A percentile compares a stretch with the other conserved stretches of the same genome.
Conservation (phyloP, 495 filamentous ascomycete genomes). For the Trichoderma erinaceum region DNA sequence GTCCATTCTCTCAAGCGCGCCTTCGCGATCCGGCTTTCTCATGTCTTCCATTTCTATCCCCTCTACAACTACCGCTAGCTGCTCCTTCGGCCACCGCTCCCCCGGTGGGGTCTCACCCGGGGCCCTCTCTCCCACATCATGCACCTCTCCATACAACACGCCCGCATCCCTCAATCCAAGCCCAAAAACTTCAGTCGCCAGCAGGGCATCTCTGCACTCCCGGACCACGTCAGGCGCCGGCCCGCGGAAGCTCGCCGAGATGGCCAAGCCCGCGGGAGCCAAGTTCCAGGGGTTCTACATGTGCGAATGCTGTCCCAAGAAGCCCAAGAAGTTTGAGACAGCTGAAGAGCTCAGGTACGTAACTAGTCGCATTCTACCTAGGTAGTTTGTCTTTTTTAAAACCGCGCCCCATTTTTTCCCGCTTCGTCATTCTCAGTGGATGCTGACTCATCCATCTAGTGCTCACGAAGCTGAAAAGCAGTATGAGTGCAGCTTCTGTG, state of each 20-base stretch:
- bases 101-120: constrained; percentile 66
- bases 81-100: constrained; percentile 65
- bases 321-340: constrained; percentile 94
- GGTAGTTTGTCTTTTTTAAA: constrained; percentile 26
- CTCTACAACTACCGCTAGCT: constrained; percentile 60
- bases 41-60: constrained; percentile 62
- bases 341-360: constrained; percentile 74
- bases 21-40: constrained; percentile 60
- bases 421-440: background rate
- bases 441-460: constrained; percentile 29
- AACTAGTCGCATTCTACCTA: background rate
- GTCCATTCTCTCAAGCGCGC: constrained; percentile 35
- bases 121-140: constrained; percentile 43
- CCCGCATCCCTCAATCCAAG: constrained; percentile 56
- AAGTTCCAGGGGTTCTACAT: constrained; percentile 57
- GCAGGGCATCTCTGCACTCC: constrained; percentile 30
- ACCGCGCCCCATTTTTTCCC: background rate
- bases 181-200: constrained; percentile 45
- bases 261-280: constrained; percentile 36
- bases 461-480: constrained; percentile 90
- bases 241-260: constrained; percentile 43
- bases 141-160: constrained; percentile 53
- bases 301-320: constrained; percentile 97
- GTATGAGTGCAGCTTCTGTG: constrained; percentile 85
- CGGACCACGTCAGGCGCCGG: constrained; percentile 38